Conservation (phyloP, 2,329 filamentous ascomycete species). For the Colletotrichum paranaense region DNA sequence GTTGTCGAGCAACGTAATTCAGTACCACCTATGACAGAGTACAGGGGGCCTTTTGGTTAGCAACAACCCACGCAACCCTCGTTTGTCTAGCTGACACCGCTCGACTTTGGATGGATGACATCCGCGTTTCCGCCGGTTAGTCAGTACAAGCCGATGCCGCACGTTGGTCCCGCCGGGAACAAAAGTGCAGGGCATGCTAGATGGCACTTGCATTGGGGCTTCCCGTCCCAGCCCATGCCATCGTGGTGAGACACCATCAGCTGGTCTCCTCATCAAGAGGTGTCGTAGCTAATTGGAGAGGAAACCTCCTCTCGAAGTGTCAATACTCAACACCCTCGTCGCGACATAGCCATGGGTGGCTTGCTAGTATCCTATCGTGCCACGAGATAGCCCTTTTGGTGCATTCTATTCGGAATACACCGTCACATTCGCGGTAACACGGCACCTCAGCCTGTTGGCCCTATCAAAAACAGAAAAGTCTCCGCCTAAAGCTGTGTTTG, state of each 20-base stretch:
- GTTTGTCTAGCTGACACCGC: background rate
- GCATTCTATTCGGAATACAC: background rate
- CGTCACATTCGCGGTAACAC: constrained; percentile 23
- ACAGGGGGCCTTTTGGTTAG: background rate
- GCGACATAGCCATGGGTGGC: constrained; percentile 1
- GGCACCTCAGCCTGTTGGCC: constrained; percentile 19
- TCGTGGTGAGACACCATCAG: constrained; percentile 31
- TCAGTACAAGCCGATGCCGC: constrained; percentile 1
- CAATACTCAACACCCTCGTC: constrained; percentile 1
- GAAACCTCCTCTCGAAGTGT: background rate
- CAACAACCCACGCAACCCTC: background rate
- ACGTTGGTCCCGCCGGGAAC: background rate
- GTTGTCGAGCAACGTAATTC: background rate
- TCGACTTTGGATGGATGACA: background rate
- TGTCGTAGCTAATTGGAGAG: background rate
- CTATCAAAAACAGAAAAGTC: background rate
- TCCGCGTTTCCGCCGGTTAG: background rate
- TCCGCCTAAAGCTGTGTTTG: background rate
- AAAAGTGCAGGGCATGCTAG: background rate
- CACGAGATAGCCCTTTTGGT: constrained; percentile 1
- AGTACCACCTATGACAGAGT: background rate
- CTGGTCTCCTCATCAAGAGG: constrained; percentile 22
- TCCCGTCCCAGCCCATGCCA: constrained; percentile 16
- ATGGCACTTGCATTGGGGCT: constrained; percentile 19
- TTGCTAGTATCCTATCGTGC: constrained; percentile 19